Conservation (phyloP, 2,329 filamentous ascomycete genomes). For the Claviceps sp. region DNA sequence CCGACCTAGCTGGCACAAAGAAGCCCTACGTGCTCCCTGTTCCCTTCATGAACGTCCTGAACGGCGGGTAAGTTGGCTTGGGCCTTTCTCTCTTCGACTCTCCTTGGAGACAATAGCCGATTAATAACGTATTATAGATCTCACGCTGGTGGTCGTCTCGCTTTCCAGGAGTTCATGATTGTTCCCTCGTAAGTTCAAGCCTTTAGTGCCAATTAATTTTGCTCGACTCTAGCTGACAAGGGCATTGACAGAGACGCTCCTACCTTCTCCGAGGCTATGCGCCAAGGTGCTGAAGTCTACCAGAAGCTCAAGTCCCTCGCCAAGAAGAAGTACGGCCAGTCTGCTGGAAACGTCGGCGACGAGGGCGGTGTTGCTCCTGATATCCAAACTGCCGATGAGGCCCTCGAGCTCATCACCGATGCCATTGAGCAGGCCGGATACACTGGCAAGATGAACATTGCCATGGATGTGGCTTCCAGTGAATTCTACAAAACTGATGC, state of each 20-base stretch:
- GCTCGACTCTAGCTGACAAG: conserved; percentile 5
- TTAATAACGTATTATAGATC: conserved; percentile 39
- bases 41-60: conserved; percentile 89
- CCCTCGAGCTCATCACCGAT: conserved; percentile 87
- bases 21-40: conserved; percentile 84
- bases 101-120: background rate
- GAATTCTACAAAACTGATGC: conserved; percentile 97
- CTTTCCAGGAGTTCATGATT: conserved; percentile 96
- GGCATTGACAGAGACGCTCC: conserved; percentile 50
- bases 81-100: background rate
- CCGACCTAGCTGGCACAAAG: conserved; percentile 78
- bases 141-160: conserved; percentile 90
- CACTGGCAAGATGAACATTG: conserved; percentile 91
- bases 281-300: conserved; percentile 95
- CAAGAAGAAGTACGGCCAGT: conserved; percentile 99
- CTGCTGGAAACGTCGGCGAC: conserved; percentile 96
- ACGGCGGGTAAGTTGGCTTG: conserved; percentile 43
- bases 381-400: conserved; percentile 94
- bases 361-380: conserved; percentile 99
- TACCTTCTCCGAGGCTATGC: conserved; percentile 89
- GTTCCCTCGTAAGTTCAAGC: conserved; percentile 54
- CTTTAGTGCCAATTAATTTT: background rate
- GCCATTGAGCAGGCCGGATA: conserved; percentile 93
- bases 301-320: conserved; percentile 91
- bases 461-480: conserved; percentile 97